phyloP scores from a whole-genome alignment of 2,329 filamentous ascomycete species.

The Arachnopeziza araneosa region DNA sequence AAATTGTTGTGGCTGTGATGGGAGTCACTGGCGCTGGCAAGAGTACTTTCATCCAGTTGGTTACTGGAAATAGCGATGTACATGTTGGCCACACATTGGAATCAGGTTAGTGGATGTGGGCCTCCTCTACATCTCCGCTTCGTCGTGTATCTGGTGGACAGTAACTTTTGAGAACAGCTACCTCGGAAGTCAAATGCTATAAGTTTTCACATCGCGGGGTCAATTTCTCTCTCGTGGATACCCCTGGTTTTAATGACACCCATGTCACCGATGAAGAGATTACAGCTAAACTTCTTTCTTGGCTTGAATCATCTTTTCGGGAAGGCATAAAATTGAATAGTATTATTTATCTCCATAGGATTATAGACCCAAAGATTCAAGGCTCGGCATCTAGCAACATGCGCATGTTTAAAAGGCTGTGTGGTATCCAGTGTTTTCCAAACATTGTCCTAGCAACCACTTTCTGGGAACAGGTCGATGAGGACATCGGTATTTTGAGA shows the following conservation, averaged over 20 bases:
- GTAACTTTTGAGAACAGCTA: not conserved
- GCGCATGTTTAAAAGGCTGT: conserved; percentile 40
- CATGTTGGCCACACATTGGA: not conserved
- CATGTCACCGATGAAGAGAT: conserved; percentile 27
- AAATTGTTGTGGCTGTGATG: conserved; percentile 3
- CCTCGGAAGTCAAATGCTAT: not conserved
- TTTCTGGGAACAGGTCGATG: conserved; percentile 31
- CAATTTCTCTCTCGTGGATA: conserved; percentile 33
- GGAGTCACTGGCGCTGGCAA: conserved; percentile 5
- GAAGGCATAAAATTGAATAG: conserved; percentile 31
- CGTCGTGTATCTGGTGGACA: not conserved
- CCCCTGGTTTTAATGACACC: conserved; percentile 41
- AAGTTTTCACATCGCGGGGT: not conserved
- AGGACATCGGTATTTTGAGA: conserved; percentile 9
- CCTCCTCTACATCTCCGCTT: not conserved
- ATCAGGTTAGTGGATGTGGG: not conserved
- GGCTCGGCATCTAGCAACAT: conserved; percentile 37
- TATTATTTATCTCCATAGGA: conserved; percentile 42
- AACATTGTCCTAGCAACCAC: conserved; percentile 39
- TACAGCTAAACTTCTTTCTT: conserved; percentile 3
- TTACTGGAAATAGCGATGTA: not conserved
- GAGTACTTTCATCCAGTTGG: not conserved
- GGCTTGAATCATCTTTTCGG: conserved; percentile 28
- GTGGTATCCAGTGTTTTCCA: conserved; percentile 35
- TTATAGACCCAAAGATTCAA: conserved; percentile 37